Conservation (phyloP, 2,329 filamentous ascomycete species). For the Dothistroma septosporum region DNA sequence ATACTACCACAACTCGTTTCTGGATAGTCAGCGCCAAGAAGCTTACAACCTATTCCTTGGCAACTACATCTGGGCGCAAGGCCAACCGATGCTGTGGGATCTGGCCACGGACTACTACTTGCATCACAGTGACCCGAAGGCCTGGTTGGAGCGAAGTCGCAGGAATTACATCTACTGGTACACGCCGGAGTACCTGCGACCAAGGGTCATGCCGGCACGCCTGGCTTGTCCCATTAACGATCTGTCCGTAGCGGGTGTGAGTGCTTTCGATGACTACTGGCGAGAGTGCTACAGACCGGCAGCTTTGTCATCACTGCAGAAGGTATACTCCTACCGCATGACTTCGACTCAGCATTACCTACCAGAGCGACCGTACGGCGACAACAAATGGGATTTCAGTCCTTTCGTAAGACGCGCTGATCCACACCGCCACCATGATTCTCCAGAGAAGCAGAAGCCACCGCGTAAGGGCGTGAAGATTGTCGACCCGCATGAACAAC, state of each 20-base stretch:
- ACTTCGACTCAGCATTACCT: conserved; percentile 79
- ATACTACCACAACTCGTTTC: conserved; percentile 98
- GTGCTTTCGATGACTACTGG: conserved; percentile 90
- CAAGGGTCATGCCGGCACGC: conserved; percentile 54
- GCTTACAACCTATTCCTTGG: conserved; percentile 96
- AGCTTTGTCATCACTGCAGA: conserved; percentile 81
- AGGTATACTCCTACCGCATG: conserved; percentile 89
- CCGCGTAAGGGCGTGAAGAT: conserved; percentile 66
- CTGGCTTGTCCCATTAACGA: conserved; percentile 7
- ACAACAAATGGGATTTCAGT: conserved; percentile 76
- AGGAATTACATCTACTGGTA: conserved; percentile 85
- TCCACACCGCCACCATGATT: conserved; percentile 46
- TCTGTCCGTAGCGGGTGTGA: conserved; percentile 36
- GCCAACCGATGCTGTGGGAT: conserved; percentile 96
- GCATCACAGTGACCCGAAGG: conserved; percentile 78
- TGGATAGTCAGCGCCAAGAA: conserved; percentile 96
- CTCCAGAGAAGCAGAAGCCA: conserved; percentile 60
- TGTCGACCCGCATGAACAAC: conserved; percentile 51
- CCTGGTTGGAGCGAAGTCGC: conserved; percentile 61
- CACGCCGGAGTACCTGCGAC: conserved; percentile 66
- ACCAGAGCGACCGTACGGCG: conserved; percentile 62
- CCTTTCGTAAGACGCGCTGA: conserved; percentile 72
- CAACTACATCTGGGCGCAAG: conserved; percentile 84
- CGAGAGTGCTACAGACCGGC: conserved; percentile 91
- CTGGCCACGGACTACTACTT: conserved; percentile 92